phyloP scores from a whole-genome alignment of 2,329 filamentous ascomycete genomes.

The Stachybotrys chartarum region DNA sequence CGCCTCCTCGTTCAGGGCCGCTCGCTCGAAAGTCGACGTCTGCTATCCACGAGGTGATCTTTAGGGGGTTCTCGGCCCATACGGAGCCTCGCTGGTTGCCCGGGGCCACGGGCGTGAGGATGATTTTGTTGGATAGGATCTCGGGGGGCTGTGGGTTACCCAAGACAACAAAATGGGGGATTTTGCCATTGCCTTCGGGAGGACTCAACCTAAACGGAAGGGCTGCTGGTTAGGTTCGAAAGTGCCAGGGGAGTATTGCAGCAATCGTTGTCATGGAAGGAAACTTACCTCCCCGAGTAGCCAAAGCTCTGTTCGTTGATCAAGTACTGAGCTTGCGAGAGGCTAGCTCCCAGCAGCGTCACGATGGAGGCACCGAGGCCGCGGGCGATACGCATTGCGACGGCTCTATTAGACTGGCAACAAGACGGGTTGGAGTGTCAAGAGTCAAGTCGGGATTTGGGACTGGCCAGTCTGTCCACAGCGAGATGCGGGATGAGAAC shows the following conservation, averaged over 20 bases:
- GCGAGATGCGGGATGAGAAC: too few species aligned
- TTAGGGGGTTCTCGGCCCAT: conserved; percentile 63
- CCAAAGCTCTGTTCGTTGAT: conserved; percentile 75
- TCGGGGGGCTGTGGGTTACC: conserved; percentile 51
- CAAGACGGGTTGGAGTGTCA: not conserved
- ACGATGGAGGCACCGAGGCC: conserved; percentile 25
- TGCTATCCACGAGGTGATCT: conserved; percentile 66
- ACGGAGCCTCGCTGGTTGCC: conserved; percentile 78
- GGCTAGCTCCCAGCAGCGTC: conserved; percentile 35
- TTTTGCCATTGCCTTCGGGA: conserved; percentile 37
- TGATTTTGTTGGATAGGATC: conserved; percentile 78
- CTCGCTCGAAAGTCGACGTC: conserved; percentile 84
- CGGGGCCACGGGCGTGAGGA: conserved; percentile 82
- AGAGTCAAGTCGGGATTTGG: not conserved
- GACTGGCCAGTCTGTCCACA: too few species aligned
- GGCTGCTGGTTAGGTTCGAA: not conserved
- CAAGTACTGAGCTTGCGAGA: conserved; percentile 57
- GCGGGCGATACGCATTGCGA: conserved; percentile 35
- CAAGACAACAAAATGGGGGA: conserved; percentile 49
- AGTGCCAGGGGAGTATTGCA: too few species aligned
- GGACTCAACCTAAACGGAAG: conserved; percentile 52
- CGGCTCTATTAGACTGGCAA: not conserved
- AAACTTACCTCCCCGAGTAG: conserved; percentile 52
- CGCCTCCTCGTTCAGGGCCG: conserved; percentile 76
- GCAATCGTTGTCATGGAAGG: too few species aligned